phyloP scores from a whole-genome alignment of 306 rosid species.

The Sechiopsis laciniata region DNA sequence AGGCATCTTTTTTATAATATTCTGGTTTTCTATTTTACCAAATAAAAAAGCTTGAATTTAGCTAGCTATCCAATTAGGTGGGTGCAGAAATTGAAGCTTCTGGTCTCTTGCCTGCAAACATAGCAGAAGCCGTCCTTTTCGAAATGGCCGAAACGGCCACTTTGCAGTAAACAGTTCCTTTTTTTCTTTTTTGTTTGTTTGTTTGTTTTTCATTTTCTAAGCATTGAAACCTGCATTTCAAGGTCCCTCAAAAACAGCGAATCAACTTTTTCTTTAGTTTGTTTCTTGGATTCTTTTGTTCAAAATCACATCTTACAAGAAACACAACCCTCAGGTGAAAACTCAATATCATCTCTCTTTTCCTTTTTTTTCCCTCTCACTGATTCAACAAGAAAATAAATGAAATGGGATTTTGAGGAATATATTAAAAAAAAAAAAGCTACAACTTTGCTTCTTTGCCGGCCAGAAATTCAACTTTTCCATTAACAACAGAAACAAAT shows the following conservation, averaged over 20 bases:
- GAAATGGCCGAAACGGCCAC: conserved; percentile 3
- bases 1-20: no score
- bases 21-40: no score
- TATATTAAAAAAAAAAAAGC: not conserved
- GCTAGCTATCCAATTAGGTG: not conserved
- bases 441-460: not conserved
- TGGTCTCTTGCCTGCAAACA: not conserved
- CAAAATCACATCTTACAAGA: not conserved
- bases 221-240: conserved; percentile 30
- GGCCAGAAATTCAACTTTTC: conserved; percentile 12
- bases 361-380: no score
- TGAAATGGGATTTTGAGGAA: not conserved
- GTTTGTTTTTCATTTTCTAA: not conserved
- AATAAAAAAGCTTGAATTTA: not conserved
- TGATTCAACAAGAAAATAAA: not conserved
- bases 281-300: not conserved
- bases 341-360: not conserved
- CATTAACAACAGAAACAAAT: conserved; percentile 20
- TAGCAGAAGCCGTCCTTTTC: conserved; percentile 1
- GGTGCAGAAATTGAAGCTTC: conserved; percentile 19
- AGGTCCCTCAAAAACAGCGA: conserved; percentile 38
- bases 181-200: conserved; percentile 29
- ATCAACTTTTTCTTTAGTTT: not conserved
- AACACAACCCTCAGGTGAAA: conserved; percentile 6
- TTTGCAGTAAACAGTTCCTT: conserved; percentile 6